phyloP scores from a whole-genome alignment of 169 alveolate species.

The Eimeria maxima region DNA sequence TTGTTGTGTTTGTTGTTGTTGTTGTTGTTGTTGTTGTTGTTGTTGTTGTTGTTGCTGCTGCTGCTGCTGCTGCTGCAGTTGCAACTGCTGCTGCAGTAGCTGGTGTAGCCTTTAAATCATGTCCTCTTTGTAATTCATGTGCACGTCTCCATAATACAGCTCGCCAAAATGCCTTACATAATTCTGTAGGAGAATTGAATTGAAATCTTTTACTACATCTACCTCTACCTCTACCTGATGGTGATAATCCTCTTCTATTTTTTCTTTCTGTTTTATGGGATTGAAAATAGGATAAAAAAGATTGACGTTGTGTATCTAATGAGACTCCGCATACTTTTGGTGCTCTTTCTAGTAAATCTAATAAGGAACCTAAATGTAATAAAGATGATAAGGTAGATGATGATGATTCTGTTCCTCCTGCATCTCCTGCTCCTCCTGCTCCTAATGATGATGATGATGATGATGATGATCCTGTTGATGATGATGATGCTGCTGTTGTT shows the following conservation, averaged over 20 bases:
- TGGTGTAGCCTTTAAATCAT: not conserved
- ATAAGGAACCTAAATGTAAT: not conserved
- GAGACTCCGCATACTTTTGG: constrained; percentile 30
- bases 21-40: not conserved
- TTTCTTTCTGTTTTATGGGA: not conserved
- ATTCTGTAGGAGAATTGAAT: not conserved
- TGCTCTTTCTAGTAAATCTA: not conserved
- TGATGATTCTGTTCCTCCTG: not conserved
- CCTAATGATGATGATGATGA: too few relatives aligned
- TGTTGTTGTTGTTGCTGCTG: too few relatives aligned
- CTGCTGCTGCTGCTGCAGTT: not conserved
- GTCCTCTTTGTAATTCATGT: constrained; percentile 7
- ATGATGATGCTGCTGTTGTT: not conserved
- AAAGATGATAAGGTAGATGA: too few relatives aligned
- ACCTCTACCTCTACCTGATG: not conserved
- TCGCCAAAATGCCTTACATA: constrained; percentile 12
- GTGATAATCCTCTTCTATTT: not conserved
- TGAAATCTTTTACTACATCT: constrained; percentile 1
- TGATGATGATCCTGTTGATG: not conserved
- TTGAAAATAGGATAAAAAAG: constrained; percentile 6
- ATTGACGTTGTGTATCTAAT: not conserved
- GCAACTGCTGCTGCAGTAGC: not conserved
- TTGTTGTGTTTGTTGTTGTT: too few relatives aligned
- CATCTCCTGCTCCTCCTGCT: constrained; percentile 1
- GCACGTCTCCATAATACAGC: not conserved